These are phyloP conservation scores for Zelonia costaricensis DNA, from an alignment of 208 protist genomes.

Conservation along the genomic window DNA sequence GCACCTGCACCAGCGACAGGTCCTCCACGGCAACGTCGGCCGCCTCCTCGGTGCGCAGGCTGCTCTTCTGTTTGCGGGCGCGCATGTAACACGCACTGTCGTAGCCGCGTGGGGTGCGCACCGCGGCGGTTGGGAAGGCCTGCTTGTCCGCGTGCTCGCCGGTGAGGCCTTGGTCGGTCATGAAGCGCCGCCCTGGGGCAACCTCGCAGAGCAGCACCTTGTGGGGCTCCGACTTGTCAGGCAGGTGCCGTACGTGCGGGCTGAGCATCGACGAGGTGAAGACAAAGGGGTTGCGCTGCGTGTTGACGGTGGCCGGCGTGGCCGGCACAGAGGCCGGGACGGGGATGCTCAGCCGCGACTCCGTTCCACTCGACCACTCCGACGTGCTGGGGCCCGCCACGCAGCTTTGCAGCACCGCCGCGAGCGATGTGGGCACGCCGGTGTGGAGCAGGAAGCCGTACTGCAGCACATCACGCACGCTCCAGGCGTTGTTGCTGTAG, in stretches of 20 bases:
- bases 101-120: slow-evolving; percentile 30
- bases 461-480: slow-evolving; percentile 43
- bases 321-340: slow-evolving; percentile 3
- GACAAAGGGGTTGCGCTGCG: slow-evolving; percentile 38
- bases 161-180: slow-evolving; percentile 29
- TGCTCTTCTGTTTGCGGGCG: slow-evolving; percentile 6
- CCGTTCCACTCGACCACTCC: slow-evolving; percentile 1
- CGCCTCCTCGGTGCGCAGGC: slow-evolving; percentile 9
- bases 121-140: slow-evolving; percentile 4
- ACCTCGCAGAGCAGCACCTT: slow-evolving; percentile 79
- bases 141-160: slow-evolving; percentile 17
- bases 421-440: slow-evolving; percentile 15
- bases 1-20: slow-evolving; percentile 30
- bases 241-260: slow-evolving; percentile 28
- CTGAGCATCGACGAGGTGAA: slow-evolving; percentile 65
- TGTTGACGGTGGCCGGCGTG: slow-evolving; percentile 5
- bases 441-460: slow-evolving; percentile 50
- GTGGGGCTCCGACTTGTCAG: slow-evolving; percentile 29
- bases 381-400: slow-evolving; percentile 2
- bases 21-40: slow-evolving; percentile 11
- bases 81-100: slow-evolving; percentile 47
- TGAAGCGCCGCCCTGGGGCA: slow-evolving; percentile 42
- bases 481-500: slow-evolving; percentile 78
- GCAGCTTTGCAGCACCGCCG: slow-evolving; percentile 8
- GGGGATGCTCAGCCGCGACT: slow-evolving; percentile 16